Base-by-base conservation (phyloP, 2,329 filamentous ascomycete species). In the Phialophora tarda region DNA sequence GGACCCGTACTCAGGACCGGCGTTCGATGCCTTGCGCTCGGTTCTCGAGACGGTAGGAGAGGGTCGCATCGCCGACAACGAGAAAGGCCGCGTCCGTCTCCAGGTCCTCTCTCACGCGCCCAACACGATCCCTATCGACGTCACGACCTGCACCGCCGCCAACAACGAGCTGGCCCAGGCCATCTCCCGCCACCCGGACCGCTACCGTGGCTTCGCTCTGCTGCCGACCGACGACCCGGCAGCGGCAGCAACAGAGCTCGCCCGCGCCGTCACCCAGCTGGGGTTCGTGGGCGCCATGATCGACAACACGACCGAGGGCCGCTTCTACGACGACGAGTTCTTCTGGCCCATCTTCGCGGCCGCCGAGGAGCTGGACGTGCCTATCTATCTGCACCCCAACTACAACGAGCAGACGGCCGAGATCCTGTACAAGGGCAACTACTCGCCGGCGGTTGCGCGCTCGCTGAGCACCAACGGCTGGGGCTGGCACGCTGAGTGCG, bases 371-470 rank as follows among this genome's bases (percentile, higher is more conserved):
- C 75, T 85, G 0, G 79, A 83, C 64, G 81, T 83, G 1, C 81
- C 82, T 0, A 75, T 84, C 26, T 85, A 85, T 69, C 75, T 85
- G 26, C 83, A 85, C 65, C 83, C 84, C 6, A 78, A 77, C 0
- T 79, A 76, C 69, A 77, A 80, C 38, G 75, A 76, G 71, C 78
- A 77, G 51, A 57, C 51, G 10, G 55, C 47, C 17, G 54, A 65
- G 28, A 77, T 38, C 72, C 77, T 60, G 71, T 82, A 77, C 75
- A 32, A 72, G 17, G 79, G 80, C 6, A 69, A 64, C 70, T 83
- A 61, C 81, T 44, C 63, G 4, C 30, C 32, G 2, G 38, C 47
- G n/a, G 44, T 63, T 30, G 56, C 54, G 12, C 41, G 53, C 32
- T 44, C 60, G 4, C 50, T 68, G 62, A 70, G n/a, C 72, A 73